Evolutionary conservation across 768 basidiomycete species (phyloP), one percentile per base, ranked within the genome.

Genomic region (Rhizopogon vinicolor): DNA sequence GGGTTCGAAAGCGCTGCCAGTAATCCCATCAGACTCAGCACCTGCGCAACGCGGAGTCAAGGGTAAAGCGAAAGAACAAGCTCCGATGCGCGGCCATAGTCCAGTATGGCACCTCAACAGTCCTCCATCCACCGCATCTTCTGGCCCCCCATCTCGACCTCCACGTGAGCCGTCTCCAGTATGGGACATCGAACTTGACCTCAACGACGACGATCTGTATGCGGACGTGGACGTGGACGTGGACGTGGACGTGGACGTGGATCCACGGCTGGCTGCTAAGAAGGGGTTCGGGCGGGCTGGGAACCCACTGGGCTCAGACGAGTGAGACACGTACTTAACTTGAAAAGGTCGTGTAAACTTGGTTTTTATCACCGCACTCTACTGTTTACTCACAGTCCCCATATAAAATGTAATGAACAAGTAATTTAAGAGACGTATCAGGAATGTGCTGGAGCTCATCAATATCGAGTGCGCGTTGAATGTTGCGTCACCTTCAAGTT

Each of bases 31-130:
- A 13, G 19, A 41, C 16, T 28, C 16, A 29, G 44, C 12, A 49
- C 25, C n/a, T 42, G n/a, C 46, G 19, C 42, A 14, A 56, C 52
- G 33, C 5, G 35, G 12, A 18, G 52, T 45, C 19, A 48, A 39
- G 40, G 18, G 33, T 18, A 54, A 53, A 44, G 63, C 54, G 49
- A 69, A 59, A 57, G 68, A 63, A 53, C 48, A 14, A 31, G 42
- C 53, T 12, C 64, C 58, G n/a, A 57, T 61, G 16, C 73, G 81
- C 45, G 73, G 76, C 49, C 72, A 75, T 5, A 88, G 85, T 62
- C 84, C 87, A 1, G 71, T 74, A 7, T 91, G 89, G 89, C 87
- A 89, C 54, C 67, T 80, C 35, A 64, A 78, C 60, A 62, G 62
- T 44, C 53, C 55, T 52, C 52, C 59, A 9, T 62, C 68, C 3